Base-by-base conservation (phyloP, 2,329 filamentous ascomycete species). In the Pseudogymnoascus sp. region DNA sequence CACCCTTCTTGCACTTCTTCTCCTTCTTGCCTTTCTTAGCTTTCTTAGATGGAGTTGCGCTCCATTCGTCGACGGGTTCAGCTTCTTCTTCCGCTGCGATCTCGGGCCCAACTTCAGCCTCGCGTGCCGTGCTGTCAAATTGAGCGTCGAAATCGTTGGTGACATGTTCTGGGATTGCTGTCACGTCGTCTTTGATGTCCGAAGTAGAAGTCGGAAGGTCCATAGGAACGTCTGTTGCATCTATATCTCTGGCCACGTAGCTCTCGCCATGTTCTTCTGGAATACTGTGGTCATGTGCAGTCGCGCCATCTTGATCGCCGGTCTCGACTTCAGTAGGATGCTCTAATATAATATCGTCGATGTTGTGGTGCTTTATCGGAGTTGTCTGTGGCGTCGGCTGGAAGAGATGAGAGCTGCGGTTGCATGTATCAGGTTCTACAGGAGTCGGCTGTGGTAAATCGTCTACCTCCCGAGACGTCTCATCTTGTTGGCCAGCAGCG, bases 331-430 rank as follows among this genome's bases (percentile, higher is more conserved):
- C 10, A 62, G 70, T 70, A 26, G 28, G 50, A 56, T 56, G 10
- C 16, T 56, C 50, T 8, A 53, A 53, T 31, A 56, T 35, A 6
- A 35, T 14, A 33, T 56, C 50, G 10, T 56, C 50, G 16, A 35
- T 35, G 6, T 19, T 56, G 5, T 28, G 35, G 28, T 56, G 50
- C 28, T 56, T 56, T 28, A 56, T 35, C 4, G 50, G 50, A 6
- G 59, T 66, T 33, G 68, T 66, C 31, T 67, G 62, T 8, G 79
- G 75, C 24, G 75, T 76, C 12, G 76, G 75, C 60, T 75, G 70
- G 31, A 77, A 73, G 14, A 79, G 67, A 66, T 78, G 77, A 11
- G 76, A 78, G 68, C 75, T 80, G 66, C 75, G 72, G 65, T 78
- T 74, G 67, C 78, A 78, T 6, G 75, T 77, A 64, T 74, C 76